Evolutionary conservation across 768 basidiomycete species (phyloP).

Genomic region (Suillus bovinus): DNA sequence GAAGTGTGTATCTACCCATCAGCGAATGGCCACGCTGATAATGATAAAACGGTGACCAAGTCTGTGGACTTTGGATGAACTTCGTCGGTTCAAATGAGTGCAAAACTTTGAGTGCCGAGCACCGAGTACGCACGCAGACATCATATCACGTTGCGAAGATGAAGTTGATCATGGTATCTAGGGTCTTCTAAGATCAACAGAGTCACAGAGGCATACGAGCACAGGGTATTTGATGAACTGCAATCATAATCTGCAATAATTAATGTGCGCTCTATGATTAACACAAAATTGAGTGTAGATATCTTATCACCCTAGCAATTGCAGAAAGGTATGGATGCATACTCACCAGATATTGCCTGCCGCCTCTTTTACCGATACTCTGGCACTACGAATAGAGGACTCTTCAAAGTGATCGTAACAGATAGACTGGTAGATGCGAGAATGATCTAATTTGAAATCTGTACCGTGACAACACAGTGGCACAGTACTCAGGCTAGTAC

Average conservation of each 20-base stretch:
- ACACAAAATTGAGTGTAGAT: not conserved
- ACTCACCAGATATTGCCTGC: not conserved
- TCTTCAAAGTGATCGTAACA: not conserved
- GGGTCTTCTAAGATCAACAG: not conserved
- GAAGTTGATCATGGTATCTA: not conserved
- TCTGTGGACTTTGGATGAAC: not conserved
- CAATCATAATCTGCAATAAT: not conserved
- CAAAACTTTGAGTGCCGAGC: not conserved
- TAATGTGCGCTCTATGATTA: not conserved
- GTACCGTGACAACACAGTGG: not conserved
- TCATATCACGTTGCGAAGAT: not conserved
- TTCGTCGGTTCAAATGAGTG: not conserved
- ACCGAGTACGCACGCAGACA: not conserved
- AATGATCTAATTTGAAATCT: not conserved
- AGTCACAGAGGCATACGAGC: not conserved
- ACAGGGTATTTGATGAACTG: not conserved
- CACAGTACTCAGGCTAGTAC: not conserved
- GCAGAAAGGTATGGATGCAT: not conserved
- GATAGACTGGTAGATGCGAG: not conserved
- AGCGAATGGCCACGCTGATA: not conserved
- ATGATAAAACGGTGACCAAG: not conserved
- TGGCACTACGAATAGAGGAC: not conserved
- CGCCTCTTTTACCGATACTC: not conserved
- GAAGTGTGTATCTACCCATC: not conserved
- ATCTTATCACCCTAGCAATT: not conserved